These are phyloP conservation scores for Fraxinus angustifolia DNA, from an alignment of 305 asterid genomes.

Conservation along the genomic window DNA sequence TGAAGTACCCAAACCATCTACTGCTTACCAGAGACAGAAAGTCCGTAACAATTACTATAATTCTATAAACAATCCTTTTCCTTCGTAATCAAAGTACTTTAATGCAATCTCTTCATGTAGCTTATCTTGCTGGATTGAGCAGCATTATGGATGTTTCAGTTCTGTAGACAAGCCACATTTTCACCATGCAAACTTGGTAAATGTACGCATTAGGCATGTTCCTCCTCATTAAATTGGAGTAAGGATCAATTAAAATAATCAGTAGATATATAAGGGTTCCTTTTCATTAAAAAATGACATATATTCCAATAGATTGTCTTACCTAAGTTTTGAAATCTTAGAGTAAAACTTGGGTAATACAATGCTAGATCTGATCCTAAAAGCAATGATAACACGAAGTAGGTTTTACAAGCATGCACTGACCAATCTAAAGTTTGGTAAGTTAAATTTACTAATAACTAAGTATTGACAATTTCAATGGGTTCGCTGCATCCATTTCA, in stretches of 20 bases:
- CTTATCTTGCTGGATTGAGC: constrained; percentile 13
- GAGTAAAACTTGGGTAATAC: neutral
- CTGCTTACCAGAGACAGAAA: neutral
- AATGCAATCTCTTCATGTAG: neutral
- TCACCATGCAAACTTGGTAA: neutral
- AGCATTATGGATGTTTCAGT: constrained; percentile 10
- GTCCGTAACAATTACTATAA: neutral
- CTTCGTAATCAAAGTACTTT: neutral
- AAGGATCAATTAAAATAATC: neutral
- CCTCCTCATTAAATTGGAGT: constrained; percentile 6
- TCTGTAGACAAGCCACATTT: neutral
- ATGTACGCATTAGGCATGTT: neutral
- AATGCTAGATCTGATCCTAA: neutral
- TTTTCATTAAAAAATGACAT: neutral
- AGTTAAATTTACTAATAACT: neutral
- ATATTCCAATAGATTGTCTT: neutral
- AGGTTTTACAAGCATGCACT: neutral
- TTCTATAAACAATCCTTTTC: neutral
- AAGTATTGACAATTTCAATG: neutral
- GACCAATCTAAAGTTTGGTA: neutral
- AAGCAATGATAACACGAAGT: constrained; percentile 5
- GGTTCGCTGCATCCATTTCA: constrained; percentile 8
- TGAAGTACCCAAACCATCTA: neutral
- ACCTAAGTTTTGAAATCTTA: neutral
- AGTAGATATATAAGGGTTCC: neutral